Evolutionary conservation across 2,329 filamentous ascomycete genomes (phyloP).

Genomic region (Alternaria burnsii): DNA sequence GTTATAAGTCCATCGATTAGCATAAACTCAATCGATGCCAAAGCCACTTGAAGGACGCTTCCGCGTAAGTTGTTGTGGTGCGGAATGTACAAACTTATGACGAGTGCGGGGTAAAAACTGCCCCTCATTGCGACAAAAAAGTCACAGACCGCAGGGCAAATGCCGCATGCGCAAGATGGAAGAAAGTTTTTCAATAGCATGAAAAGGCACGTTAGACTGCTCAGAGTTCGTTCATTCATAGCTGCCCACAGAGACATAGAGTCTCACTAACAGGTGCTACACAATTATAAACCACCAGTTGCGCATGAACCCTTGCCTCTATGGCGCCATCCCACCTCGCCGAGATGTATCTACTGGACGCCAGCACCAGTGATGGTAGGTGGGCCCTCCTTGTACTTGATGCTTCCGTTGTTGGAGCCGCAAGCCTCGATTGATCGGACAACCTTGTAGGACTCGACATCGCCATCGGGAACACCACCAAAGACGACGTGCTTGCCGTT

Average conservation of each 20-base stretch:
- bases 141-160: neutral
- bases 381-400: slow-evolving; percentile 60
- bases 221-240: slow-evolving; percentile 9
- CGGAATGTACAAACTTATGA: slow-evolving; percentile 6
- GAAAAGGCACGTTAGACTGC: neutral
- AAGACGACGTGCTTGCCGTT: slow-evolving; percentile 86
- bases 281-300: slow-evolving; percentile 12
- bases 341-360: slow-evolving; percentile 50
- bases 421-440: slow-evolving; percentile 68
- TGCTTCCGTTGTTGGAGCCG: slow-evolving; percentile 63
- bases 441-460: slow-evolving; percentile 61
- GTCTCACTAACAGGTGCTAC: neutral
- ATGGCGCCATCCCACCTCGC: neutral
- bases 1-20: neutral
- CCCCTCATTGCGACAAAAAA: slow-evolving; percentile 17
- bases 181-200: neutral
- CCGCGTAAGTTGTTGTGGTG: neutral
- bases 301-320: neutral
- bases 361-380: slow-evolving; percentile 64
- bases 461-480: slow-evolving; percentile 71
- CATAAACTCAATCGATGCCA: neutral
- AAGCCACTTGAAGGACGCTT: neutral
- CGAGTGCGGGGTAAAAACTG: slow-evolving; percentile 18
- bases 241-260: neutral
- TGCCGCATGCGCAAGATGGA: neutral